Conservation (phyloP, 2,329 filamentous ascomycete species). For the Aspergillus sp. region DNA sequence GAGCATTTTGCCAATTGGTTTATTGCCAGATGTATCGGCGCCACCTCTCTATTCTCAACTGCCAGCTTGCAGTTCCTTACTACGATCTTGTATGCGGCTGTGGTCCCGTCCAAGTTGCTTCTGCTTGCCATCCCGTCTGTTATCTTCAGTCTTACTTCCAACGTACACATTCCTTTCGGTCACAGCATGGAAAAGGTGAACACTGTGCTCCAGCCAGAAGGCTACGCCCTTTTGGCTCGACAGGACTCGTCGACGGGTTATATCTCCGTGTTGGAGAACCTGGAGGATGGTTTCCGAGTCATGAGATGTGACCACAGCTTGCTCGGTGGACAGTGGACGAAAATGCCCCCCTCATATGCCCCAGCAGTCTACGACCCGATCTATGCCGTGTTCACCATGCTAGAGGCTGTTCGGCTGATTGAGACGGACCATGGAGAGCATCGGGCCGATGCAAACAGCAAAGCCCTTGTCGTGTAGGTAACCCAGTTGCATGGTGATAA, state of each 20-base stretch:
- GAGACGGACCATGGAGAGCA: conserved; percentile 41
- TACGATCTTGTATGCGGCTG: conserved; percentile 54
- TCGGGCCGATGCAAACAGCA: conserved; percentile 56
- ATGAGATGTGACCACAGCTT: conserved; percentile 92
- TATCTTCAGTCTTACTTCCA: conserved; percentile 54
- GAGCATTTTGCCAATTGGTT: conserved; percentile 35
- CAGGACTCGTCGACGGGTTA: conserved; percentile 86
- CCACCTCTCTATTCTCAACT: conserved; percentile 57
- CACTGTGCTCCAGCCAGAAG: conserved; percentile 52
- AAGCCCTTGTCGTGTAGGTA: conserved; percentile 74
- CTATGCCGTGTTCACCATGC: conserved; percentile 91
- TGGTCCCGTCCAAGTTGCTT: conserved; percentile 62
- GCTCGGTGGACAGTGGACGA: conserved; percentile 83
- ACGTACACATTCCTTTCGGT: conserved; percentile 62
- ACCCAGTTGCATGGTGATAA: neutral
- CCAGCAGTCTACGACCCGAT: conserved; percentile 69
- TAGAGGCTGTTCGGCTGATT: conserved; percentile 81
- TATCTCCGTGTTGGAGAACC: conserved; percentile 76
- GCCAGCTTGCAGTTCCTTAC: conserved; percentile 64
- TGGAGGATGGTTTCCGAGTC: conserved; percentile 62
- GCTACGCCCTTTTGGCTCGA: conserved; percentile 71
- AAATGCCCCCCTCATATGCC: conserved; percentile 40
- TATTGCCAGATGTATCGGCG: conserved; percentile 49
- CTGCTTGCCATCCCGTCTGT: conserved; percentile 63
- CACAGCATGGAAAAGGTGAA: conserved; percentile 58